phyloP scores from a whole-genome alignment of 129 eudicot genomes.

The Escallonia rubra region DNA sequence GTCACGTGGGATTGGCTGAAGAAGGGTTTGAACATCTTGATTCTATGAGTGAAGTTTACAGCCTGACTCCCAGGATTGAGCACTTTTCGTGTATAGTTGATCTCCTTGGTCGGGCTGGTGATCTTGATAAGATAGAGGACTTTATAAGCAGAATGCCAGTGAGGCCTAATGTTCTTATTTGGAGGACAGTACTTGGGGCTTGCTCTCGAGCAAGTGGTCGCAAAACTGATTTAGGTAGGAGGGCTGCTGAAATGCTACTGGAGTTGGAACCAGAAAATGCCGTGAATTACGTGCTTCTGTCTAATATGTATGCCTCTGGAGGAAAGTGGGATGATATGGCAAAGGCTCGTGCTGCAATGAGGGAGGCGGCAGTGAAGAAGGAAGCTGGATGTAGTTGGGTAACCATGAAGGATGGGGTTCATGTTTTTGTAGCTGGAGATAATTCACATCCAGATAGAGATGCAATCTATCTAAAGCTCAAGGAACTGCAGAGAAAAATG shows the following conservation, averaged over 20 bases:
- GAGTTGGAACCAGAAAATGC: constrained; percentile 75
- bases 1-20: constrained; percentile 76
- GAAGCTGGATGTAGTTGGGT: constrained; percentile 98
- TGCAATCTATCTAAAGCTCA: constrained; percentile 57
- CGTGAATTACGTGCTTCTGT: constrained; percentile 77
- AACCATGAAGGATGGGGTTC: constrained; percentile 84
- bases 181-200: constrained; percentile 92
- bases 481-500: constrained; percentile 55
- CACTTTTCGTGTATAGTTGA: constrained; percentile 95
- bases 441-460: constrained; percentile 62
- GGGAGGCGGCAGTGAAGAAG: constrained; percentile 54
- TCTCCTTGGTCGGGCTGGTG: constrained; percentile 87
- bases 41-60: constrained; percentile 61
- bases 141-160: constrained; percentile 74
- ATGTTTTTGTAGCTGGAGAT: constrained; percentile 84
- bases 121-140: constrained; percentile 60
- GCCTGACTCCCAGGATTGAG: constrained; percentile 66
- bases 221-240: constrained; percentile 43
- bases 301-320: constrained; percentile 81
- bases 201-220: constrained; percentile 53
- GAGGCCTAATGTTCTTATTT: constrained; percentile 61
- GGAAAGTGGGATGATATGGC: constrained; percentile 83
- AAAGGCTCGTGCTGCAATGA: constrained; percentile 57
- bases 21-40: constrained; percentile 65
- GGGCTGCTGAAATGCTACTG: constrained; percentile 66